Conservation (phyloP, 495 filamentous ascomycete species). For the Aspergillus coremiiformis region DNA sequence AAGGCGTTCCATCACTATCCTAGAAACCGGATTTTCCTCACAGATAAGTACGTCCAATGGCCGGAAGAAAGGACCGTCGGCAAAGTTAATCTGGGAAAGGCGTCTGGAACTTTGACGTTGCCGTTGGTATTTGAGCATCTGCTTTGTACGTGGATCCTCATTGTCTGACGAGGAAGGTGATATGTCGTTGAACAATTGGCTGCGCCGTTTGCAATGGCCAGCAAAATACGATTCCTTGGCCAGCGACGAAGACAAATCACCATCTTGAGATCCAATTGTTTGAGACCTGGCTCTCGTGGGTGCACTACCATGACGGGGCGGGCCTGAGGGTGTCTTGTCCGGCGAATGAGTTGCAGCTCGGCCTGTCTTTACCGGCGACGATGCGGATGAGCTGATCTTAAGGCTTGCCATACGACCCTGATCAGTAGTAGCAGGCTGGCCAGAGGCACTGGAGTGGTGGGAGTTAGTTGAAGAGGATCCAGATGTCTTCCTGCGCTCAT, state of each 20-base stretch:
- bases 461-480: constrained; percentile 80
- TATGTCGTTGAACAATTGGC: constrained; percentile 81
- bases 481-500: constrained; percentile 70
- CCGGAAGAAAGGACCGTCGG: constrained; percentile 78
- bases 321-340: constrained; percentile 38
- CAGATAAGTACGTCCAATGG: constrained; percentile 92
- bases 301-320: constrained; percentile 38
- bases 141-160: constrained; percentile 84
- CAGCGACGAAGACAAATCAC: constrained; percentile 45
- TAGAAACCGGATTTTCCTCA: constrained; percentile 96
- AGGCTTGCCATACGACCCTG: constrained; percentile 31
- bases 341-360: constrained; percentile 50
- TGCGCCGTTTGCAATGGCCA: constrained; percentile 80
- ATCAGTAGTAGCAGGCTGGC: constrained; percentile 70
- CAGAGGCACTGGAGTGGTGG: constrained; percentile 62
- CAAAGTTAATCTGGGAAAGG: constrained; percentile 78
- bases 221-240: constrained; percentile 61
- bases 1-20: constrained; percentile 92
- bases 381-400: constrained; percentile 59
- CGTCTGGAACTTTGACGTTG: constrained; percentile 86
- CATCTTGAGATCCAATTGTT: constrained; percentile 91
- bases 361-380: constrained; percentile 69
- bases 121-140: constrained; percentile 85
- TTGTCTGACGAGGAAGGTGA: constrained; percentile 98
- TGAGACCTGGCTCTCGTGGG: constrained; percentile 69